Base-by-base conservation (phyloP, 2,329 filamentous ascomycete species). In the Tolypocladium cylindrosporum region DNA sequence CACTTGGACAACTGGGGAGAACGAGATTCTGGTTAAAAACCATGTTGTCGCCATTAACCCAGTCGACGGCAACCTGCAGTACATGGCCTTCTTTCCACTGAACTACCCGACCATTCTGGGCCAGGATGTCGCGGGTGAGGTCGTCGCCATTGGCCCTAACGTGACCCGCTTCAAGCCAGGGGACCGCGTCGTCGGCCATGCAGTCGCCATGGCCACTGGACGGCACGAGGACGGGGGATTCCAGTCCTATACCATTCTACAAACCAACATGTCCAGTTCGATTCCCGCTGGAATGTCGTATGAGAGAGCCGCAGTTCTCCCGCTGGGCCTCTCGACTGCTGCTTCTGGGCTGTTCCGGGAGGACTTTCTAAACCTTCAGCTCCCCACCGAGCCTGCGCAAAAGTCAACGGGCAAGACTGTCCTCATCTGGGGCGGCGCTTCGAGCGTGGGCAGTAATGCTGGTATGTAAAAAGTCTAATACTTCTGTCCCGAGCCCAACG, bases 381-480 rank as follows among this genome's bases (percentile, higher is more conserved):
- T 48, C 27, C 67, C 67, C 5, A 56, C 53, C 13, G 70, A 19
- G 76, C 79, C 0, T 78, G 79, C 1, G 72, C 72, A 45, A 7
- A 10, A 27, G 21, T 4, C n/a, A 8, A 40, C 52, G 5, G 52
- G 52, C 34, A 54, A 41, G 21, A 54, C 52, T 1, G 21, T 54
- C 13, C 52, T 54, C 21, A 9, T 54, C 13, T 54, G 52, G 52
- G 52, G 52, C 13, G 52, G 52, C 6, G 36, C 52, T 4, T 54
- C 52, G 34, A 54, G 52, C 21, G 52, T 54, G 37, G 52, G 52
- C 4, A 54, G 52, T 16, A 54, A 54, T 27, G 52, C 34, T 4
- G 31, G 52, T 54, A 40, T 10, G 52, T 54, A 13, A 14, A 6
- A 3, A 48, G 10, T 6, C 13, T 31, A 27, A 9, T 31, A 24